A percentile compares a stretch with the other conserved stretches of the same genome.
phyloP scores from a whole-genome alignment of 805 yeast species.

The Pichia cabralensis region DNA sequence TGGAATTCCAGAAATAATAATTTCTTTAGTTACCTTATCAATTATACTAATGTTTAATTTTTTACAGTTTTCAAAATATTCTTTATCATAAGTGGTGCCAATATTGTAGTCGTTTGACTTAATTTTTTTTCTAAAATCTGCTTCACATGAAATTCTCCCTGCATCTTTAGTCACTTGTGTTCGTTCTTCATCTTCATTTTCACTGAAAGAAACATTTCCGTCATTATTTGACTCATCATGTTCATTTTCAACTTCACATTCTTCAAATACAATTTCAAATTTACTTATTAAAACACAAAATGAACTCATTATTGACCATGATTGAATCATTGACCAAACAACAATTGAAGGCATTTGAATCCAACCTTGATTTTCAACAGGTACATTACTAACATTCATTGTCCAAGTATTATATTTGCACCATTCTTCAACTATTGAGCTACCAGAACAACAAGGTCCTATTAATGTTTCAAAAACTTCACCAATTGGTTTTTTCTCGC shows the following conservation, averaged over 20 bases:
- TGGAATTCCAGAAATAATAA: slow-evolving; percentile 6
- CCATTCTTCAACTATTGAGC: slow-evolving; percentile 9
- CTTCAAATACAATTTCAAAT: slow-evolving; percentile 1
- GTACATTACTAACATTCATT: slow-evolving; percentile 13
- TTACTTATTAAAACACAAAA: not conserved
- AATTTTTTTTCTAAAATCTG: slow-evolving; percentile 4
- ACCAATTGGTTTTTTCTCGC: slow-evolving; percentile 5
- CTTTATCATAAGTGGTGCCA: not conserved
- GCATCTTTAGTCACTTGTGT: slow-evolving; percentile 3
- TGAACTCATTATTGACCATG: slow-evolving; percentile 3
- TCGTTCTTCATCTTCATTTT: slow-evolving; percentile 6
- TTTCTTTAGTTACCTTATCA: not conserved
- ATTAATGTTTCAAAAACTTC: slow-evolving; percentile 14
- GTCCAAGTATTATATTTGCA: slow-evolving; percentile 10
- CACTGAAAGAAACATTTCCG: slow-evolving; percentile 1
- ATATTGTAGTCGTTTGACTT: slow-evolving; percentile 3
- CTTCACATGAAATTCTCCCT: not conserved
- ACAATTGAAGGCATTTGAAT: slow-evolving; percentile 19
- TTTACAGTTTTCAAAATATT: not conserved
- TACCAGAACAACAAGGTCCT: slow-evolving; percentile 17
- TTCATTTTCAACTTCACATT: not conserved
- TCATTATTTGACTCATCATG: not conserved
- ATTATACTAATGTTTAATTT: slow-evolving; percentile 1
- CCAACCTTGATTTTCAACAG: slow-evolving; percentile 30
- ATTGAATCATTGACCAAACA: slow-evolving; percentile 6